Percentiles rank a stretch among this genome's conserved stretches.
phyloP scores from a whole-genome alignment of 495 filamentous ascomycete species.

The Hamigera avellanea region DNA sequence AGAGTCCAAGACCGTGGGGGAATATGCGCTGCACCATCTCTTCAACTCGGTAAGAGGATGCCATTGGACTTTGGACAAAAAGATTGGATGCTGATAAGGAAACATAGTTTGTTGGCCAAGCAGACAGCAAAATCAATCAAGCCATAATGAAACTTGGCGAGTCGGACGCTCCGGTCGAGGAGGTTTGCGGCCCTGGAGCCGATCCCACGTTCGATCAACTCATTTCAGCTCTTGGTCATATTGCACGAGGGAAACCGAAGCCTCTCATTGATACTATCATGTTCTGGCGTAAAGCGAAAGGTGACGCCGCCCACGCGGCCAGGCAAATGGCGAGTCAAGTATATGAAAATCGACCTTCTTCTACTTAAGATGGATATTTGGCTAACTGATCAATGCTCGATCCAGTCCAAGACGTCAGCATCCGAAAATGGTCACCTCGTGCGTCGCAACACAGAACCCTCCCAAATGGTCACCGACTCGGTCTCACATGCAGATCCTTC shows the following conservation, averaged over 20 bases:
- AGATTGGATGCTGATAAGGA: background rate
- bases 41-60: slow-evolving; percentile 66
- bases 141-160: slow-evolving; percentile 64
- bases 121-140: slow-evolving; percentile 85
- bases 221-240: slow-evolving; percentile 84
- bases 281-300: slow-evolving; percentile 92
- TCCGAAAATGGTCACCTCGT: slow-evolving; percentile 28
- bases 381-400: background rate
- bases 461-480: slow-evolving; percentile 21
- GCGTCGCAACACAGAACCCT: slow-evolving; percentile 45
- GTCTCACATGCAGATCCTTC: slow-evolving; percentile 13
- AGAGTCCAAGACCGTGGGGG: slow-evolving; percentile 81
- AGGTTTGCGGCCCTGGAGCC: slow-evolving; percentile 77
- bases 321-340: slow-evolving; percentile 55
- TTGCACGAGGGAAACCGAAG: slow-evolving; percentile 86
- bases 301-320: slow-evolving; percentile 62
- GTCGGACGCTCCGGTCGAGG: slow-evolving; percentile 69
- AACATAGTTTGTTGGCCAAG: slow-evolving; percentile 54
- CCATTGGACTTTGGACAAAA: background rate
- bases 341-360: slow-evolving; percentile 7
- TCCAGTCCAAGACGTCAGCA: slow-evolving; percentile 16
- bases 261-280: slow-evolving; percentile 95
- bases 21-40: slow-evolving; percentile 92
- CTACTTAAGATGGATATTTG: background rate
- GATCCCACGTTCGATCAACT: slow-evolving; percentile 92